phyloP scores from a whole-genome alignment of 768 basidiomycete species.

The Kwoniella dejecticola region DNA sequence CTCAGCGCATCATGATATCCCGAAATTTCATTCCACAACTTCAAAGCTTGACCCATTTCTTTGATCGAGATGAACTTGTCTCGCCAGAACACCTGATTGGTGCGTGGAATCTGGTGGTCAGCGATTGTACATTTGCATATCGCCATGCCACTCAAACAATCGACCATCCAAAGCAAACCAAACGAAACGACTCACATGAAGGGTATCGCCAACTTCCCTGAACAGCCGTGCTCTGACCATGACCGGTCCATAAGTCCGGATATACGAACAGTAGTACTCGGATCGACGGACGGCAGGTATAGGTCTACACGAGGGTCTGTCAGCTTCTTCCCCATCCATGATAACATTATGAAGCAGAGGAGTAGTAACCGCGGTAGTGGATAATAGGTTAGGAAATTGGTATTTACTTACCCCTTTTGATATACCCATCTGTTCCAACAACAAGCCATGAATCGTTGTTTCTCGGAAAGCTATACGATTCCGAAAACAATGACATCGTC shows the following conservation, averaged over 20 bases:
- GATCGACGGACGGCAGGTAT: slow-evolving; percentile 6
- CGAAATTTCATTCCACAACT: slow-evolving; percentile 8
- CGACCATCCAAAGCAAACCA: slow-evolving; percentile 4
- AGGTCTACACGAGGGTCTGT: slow-evolving; percentile 6
- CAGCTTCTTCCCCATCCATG: background rate
- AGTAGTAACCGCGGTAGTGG: background rate
- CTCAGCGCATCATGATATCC: slow-evolving; percentile 1
- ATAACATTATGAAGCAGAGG: background rate
- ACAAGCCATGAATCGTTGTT: slow-evolving; percentile 20
- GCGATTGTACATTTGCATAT: too few species aligned
- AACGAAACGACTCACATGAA: slow-evolving; percentile 25
- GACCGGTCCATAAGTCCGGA: slow-evolving; percentile 28
- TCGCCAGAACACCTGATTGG: background rate
- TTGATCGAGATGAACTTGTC: slow-evolving; percentile 2
- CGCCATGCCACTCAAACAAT: too few species aligned
- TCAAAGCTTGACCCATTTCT: background rate
- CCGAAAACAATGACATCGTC: background rate
- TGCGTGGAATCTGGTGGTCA: too few species aligned
- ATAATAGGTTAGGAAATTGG: background rate
- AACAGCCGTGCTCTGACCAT: slow-evolving; percentile 24
- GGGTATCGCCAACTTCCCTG: slow-evolving; percentile 10
- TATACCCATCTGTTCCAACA: slow-evolving; percentile 34
- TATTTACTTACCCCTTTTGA: too few species aligned
- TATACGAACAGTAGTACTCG: slow-evolving; percentile 12
- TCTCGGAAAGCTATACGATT: slow-evolving; percentile 18